These are phyloP conservation scores for Epichloe aotearoae DNA, from an alignment of 2,329 filamentous ascomycete species.

Conservation along the genomic window DNA sequence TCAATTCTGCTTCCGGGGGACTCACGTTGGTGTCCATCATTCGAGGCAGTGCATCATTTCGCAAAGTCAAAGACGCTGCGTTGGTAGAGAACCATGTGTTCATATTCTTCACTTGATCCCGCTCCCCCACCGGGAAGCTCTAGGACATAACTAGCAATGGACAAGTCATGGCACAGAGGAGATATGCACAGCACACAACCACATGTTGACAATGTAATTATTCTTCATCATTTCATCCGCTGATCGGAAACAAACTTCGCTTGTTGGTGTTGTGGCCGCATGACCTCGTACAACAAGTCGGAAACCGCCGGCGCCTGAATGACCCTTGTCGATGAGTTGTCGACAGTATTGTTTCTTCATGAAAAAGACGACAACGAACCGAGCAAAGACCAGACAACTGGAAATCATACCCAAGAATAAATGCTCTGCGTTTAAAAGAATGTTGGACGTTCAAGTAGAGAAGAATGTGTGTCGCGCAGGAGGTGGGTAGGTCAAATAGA, in stretches of 20 bases:
- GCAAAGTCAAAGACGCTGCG: no score
- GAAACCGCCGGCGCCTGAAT: background rate
- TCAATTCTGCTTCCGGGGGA: no score
- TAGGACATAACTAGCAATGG: background rate
- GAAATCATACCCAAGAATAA: background rate
- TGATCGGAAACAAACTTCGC: background rate
- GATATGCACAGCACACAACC: background rate
- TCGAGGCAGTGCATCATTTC: no score
- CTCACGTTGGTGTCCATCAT: no score
- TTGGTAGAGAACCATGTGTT: no score
- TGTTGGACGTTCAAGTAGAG: background rate
- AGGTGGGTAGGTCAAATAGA: background rate
- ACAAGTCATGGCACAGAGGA: background rate
- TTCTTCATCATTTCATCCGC: background rate
- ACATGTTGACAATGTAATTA: background rate
- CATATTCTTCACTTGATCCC: no score
- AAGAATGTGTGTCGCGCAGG: background rate
- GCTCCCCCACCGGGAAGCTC: no score
- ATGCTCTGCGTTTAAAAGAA: background rate
- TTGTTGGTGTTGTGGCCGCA: background rate
- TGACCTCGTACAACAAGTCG: no score
- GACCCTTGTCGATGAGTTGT: background rate
- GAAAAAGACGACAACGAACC: background rate
- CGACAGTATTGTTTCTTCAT: background rate
- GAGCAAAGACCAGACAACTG: background rate